Evolutionary conservation across 192 early-diverging fungal genomes (phyloP).

Genomic region (Dimargaris verticillata): DNA sequence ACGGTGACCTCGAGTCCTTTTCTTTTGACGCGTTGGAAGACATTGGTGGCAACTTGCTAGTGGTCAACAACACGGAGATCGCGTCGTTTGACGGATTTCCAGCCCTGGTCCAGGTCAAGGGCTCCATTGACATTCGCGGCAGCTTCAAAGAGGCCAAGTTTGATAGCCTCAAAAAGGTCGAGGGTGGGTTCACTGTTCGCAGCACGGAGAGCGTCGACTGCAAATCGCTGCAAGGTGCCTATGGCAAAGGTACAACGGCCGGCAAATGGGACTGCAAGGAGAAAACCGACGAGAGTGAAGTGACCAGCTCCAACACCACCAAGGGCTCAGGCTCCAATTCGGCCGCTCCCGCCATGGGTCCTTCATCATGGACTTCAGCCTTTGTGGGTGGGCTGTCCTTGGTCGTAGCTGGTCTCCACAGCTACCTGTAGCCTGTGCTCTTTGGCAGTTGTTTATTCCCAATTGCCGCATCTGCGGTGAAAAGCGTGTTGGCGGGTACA

Average conservation of each 20-base stretch:
- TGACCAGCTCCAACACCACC: constrained; percentile 2
- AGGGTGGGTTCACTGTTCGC: constrained; percentile 42
- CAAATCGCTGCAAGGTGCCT: constrained; percentile 12
- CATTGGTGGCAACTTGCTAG: constrained; percentile 42
- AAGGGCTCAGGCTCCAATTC: not conserved
- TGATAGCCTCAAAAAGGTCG: constrained; percentile 35
- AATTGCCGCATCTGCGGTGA: no score
- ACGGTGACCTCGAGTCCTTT: constrained; percentile 33
- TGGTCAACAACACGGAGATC: constrained; percentile 47
- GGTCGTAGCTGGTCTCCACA: not conserved
- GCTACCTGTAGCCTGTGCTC: not conserved
- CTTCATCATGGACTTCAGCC: not conserved
- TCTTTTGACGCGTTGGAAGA: constrained; percentile 33
- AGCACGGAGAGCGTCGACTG: constrained; percentile 42
- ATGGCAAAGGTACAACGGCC: not conserved
- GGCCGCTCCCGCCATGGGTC: not conserved
- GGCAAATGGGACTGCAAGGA: constrained; percentile 10
- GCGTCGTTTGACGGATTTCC: constrained; percentile 31
- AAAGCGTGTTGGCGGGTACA: no score
- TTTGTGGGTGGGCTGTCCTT: not conserved
- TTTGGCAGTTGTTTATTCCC: not conserved
- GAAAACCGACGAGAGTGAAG: constrained; percentile 2
- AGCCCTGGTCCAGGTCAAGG: constrained; percentile 35
- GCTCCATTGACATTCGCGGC: constrained; percentile 39
- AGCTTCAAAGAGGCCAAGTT: constrained; percentile 36